Base-by-base conservation (phyloP, 2,329 filamentous ascomycete species). In the Aspergillus bombycis region DNA sequence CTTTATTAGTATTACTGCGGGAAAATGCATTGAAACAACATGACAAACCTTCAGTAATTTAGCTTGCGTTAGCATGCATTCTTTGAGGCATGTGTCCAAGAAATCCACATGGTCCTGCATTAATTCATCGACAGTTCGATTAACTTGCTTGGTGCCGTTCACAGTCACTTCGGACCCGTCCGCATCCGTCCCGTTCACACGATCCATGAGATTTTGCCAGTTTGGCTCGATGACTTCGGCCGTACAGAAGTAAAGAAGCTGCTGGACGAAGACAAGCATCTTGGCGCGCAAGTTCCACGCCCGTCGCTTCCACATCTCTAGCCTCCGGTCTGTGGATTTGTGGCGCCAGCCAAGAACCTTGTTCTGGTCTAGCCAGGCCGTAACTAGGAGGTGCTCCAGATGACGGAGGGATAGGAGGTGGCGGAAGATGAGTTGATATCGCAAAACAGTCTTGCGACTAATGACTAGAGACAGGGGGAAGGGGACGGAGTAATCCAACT, bases 41-140 rank as follows among this genome's bases (percentile, higher is more conserved):
- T 53, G 11, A 78, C 84, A 68, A 85, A 97, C 94, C 79, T 93
- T 90, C 7, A 99, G 81, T 8, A 99, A 85, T 81, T 97, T 97
- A 75, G 92, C 93, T 77, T 99, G 97, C 23, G 95, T 99, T 68
- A 99, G 85, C 93, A 98, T 98, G 82, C 95, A 98, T 80, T 98
- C 95, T 80, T 98, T 99, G 72, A 99, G 83, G 77, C 95, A 99
- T 4, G 95, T 98, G 72, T 97, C 95, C 55, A 99, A 82, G 77
- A 99, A 99, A 79, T 98, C 95, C 64, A 99, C 94, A 79, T 99
- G 95, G 74, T 98, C 94, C 80, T 98, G 93, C 95, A 99, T 99
- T 74, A 99, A 81, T 80, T 98, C 93, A 74, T 99, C 95, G 1
- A 99, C 95, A 0, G 95, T 99, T 43, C 93, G 78, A 70, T 87